Evolutionary conservation across 441 rosid genomes (phyloP).

Genomic region (Syzygium syzygioides): DNA sequence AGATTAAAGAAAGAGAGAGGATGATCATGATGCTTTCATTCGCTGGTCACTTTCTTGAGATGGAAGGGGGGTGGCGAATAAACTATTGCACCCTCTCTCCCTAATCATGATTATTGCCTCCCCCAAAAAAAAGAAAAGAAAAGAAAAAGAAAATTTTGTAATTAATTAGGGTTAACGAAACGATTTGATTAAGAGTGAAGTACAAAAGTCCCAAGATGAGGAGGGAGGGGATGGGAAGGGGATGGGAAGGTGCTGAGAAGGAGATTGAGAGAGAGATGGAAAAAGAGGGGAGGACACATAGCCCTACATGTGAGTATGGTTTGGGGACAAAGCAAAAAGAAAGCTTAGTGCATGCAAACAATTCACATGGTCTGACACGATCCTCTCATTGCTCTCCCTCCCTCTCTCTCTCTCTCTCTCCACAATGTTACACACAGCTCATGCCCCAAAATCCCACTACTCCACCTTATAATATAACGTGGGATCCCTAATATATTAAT

Average conservation of each 20-base stretch:
- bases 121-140: background rate
- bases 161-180: background rate
- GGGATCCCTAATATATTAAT: background rate
- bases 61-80: background rate
- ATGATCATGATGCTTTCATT: background rate
- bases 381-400: constrained; percentile 13
- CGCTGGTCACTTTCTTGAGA: background rate
- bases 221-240: constrained; percentile 17
- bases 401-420: background rate
- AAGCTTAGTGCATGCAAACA: constrained; percentile 33
- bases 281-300: constrained; percentile 9
- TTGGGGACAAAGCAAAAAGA: constrained; percentile 59
- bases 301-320: constrained; percentile 66
- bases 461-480: background rate
- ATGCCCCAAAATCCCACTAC: constrained; percentile 25
- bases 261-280: background rate
- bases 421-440: constrained; percentile 31
- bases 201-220: constrained; percentile 17
- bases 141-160: no score
- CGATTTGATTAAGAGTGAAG: background rate
- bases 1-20: background rate
- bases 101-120: constrained; percentile 20
- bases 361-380: constrained; percentile 64
- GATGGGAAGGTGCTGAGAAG: constrained; percentile 27
- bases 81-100: background rate